A percentile compares a stretch with the other conserved stretches of the same genome.
These are phyloP conservation scores for Chaetomiaceae sp. DNA, from an alignment of 2,329 filamentous ascomycete genomes.

Conservation along the genomic window DNA sequence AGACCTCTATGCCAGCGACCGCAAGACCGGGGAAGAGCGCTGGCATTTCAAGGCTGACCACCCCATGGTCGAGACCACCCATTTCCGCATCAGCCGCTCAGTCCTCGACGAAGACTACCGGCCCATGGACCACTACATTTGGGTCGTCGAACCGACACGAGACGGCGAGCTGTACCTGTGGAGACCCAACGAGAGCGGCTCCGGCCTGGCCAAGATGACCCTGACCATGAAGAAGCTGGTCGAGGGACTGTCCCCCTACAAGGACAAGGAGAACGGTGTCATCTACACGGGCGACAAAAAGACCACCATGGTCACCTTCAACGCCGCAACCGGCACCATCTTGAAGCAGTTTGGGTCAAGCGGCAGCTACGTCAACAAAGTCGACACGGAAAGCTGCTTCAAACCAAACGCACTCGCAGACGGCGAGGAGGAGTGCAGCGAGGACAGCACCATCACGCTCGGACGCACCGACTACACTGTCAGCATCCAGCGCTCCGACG, in stretches of 20 bases:
- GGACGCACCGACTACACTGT: conserved; percentile 88
- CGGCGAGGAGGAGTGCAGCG: conserved; percentile 70
- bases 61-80: conserved; percentile 86
- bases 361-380: conserved; percentile 62
- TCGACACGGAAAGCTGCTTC: conserved; percentile 62
- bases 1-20: conserved; percentile 85
- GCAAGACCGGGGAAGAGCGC: conserved; percentile 74
- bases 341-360: conserved; percentile 78
- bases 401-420: conserved; percentile 62
- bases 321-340: conserved; percentile 78
- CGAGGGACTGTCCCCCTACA: conserved; percentile 75
- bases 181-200: conserved; percentile 57
- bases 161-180: conserved; percentile 87
- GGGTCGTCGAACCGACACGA: conserved; percentile 88
- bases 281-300: conserved; percentile 91
- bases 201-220: conserved; percentile 60
- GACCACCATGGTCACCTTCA: conserved; percentile 82
- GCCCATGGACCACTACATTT: conserved; percentile 79
- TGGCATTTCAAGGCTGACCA: conserved; percentile 83
- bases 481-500: conserved; percentile 70
- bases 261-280: conserved; percentile 68
- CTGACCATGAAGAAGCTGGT: conserved; percentile 81
- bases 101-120: conserved; percentile 54
- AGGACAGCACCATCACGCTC: conserved; percentile 73
- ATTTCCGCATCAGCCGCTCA: conserved; percentile 67